Conservation (phyloP, 768 basidiomycete species). For the Mycena vitilis region DNA sequence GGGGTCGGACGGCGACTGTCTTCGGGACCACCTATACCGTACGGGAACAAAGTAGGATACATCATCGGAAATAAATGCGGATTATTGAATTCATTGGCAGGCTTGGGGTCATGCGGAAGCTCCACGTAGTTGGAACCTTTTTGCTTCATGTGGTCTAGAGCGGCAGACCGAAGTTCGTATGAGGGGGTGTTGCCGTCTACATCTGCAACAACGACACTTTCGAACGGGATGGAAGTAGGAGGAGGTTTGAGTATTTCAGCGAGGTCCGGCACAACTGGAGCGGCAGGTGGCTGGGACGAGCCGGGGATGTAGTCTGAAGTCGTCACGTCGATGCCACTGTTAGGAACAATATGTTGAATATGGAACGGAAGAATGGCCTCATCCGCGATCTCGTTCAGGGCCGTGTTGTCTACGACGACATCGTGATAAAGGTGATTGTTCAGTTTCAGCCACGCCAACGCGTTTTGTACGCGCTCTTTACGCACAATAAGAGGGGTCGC, state of each 20-base stretch:
- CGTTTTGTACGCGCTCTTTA: too few relatives aligned
- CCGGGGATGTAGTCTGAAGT: slow-evolving; percentile 3
- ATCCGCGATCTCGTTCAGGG: not conserved
- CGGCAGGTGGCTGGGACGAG: not conserved
- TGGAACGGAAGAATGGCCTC: not conserved
- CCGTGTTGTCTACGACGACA: not conserved
- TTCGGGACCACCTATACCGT: not conserved
- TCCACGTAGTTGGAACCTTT: not conserved
- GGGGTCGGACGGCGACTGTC: not conserved
- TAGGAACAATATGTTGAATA: slow-evolving; percentile 2
- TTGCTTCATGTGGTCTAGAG: not conserved
- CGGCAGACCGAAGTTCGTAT: not conserved
- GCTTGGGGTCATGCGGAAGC: not conserved
- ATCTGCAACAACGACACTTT: not conserved
- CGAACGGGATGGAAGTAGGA: not conserved
- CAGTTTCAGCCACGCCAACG: too few relatives aligned
- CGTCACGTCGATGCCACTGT: not conserved
- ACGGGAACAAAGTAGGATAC: slow-evolving; percentile 5
- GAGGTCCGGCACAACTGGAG: not conserved
- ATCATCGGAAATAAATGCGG: slow-evolving; percentile 3
- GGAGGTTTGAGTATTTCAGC: not conserved
- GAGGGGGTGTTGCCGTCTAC: not conserved
- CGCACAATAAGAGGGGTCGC: slow-evolving; percentile 38
- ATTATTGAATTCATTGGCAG: slow-evolving; percentile 12
- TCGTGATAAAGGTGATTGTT: too few relatives aligned